These are phyloP conservation scores for Linum lewisii DNA, from an alignment of 345 rosid genomes.

Conservation along the genomic window DNA sequence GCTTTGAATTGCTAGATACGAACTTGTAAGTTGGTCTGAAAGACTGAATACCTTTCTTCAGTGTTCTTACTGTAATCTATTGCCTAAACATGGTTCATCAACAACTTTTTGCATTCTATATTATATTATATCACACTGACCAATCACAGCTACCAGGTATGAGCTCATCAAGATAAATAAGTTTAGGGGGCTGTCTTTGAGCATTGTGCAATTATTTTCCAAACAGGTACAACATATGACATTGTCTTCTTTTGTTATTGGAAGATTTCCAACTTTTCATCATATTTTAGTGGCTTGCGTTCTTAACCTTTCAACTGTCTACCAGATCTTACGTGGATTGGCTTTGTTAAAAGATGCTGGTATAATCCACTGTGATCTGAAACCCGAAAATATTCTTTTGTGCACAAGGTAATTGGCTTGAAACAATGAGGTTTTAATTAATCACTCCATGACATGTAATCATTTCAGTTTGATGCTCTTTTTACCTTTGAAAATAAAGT, in stretches of 20 bases:
- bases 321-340: slow-evolving; percentile 79
- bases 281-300: slow-evolving; percentile 7
- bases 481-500: slow-evolving; percentile 36
- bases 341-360: slow-evolving; percentile 92
- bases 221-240: slow-evolving; percentile 53
- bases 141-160: slow-evolving; percentile 47
- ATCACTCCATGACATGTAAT: slow-evolving; percentile 3
- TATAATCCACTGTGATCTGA: slow-evolving; percentile 95
- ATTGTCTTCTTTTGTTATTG: slow-evolving; percentile 9
- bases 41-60: neutral
- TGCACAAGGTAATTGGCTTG: slow-evolving; percentile 63
- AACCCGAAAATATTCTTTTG: slow-evolving; percentile 96
- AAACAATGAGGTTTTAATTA: slow-evolving; percentile 13
- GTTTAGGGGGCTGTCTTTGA: slow-evolving; percentile 85
- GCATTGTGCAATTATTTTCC: slow-evolving; percentile 91
- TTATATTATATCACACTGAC: slow-evolving; percentile 14
- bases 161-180: slow-evolving; percentile 97
- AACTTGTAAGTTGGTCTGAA: slow-evolving; percentile 61
- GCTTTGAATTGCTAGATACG: slow-evolving; percentile 92
- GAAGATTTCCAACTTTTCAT: slow-evolving; percentile 10
- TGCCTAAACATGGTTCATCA: slow-evolving; percentile 7
- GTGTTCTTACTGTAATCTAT: slow-evolving; percentile 2
- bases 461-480: slow-evolving; percentile 13
- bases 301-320: slow-evolving; percentile 3
- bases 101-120: slow-evolving; percentile 7